Conservation (phyloP, 2,329 filamentous ascomycete species). For the Paraphoma sp. region DNA sequence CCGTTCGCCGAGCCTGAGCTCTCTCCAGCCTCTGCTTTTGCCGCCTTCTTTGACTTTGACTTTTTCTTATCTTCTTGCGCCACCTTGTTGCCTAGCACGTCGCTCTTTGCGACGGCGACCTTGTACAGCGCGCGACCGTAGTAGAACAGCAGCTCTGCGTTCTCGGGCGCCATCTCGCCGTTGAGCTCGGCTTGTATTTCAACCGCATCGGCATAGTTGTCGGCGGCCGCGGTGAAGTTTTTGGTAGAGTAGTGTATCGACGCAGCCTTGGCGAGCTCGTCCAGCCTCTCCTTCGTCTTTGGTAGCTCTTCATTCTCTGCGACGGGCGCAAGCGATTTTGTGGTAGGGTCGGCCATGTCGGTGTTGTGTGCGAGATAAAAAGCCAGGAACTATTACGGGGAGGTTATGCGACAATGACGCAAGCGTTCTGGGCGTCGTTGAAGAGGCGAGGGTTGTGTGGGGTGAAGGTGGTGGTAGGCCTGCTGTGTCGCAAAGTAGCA, state of each 20-base stretch:
- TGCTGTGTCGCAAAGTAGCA: background rate
- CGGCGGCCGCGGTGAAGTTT: constrained; percentile 84
- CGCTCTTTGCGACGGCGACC: constrained; percentile 91
- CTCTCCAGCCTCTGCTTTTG: constrained; percentile 47
- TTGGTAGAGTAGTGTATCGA: constrained; percentile 87
- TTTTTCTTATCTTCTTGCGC: constrained; percentile 64
- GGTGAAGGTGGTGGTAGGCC: background rate
- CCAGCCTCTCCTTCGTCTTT: constrained; percentile 67
- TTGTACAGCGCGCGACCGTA: constrained; percentile 95
- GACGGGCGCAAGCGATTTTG: constrained; percentile 25
- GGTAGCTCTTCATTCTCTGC: constrained; percentile 34
- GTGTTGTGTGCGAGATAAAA: background rate
- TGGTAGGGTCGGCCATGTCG: constrained; percentile 35
- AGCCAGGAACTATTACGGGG: background rate
- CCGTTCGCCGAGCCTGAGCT: constrained; percentile 36
- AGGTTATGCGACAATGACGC: constrained; percentile 12
- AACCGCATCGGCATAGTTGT: constrained; percentile 86
- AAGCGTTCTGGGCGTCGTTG: background rate
- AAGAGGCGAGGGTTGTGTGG: background rate
- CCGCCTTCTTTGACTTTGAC: constrained; percentile 55
- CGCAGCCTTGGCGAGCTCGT: constrained; percentile 80
- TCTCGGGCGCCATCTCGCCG: constrained; percentile 87
- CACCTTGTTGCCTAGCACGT: constrained; percentile 87
- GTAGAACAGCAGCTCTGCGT: constrained; percentile 91
- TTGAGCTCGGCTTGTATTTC: constrained; percentile 91